Evolutionary conservation across 495 filamentous ascomycete genomes (phyloP).

Genomic region (Penicillium daleae): DNA sequence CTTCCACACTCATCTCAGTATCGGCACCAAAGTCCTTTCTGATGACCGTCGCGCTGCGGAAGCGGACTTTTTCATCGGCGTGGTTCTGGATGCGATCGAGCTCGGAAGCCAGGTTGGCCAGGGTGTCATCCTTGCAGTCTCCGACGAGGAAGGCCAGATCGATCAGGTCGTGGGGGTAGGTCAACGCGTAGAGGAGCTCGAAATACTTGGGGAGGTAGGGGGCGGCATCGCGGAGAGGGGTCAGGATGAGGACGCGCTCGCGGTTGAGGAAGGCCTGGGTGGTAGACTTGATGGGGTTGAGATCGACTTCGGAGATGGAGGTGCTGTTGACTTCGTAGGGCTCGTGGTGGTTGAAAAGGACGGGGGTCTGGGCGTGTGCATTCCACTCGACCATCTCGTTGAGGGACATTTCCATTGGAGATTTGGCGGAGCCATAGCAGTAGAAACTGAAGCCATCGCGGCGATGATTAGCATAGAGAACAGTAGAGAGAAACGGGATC

Average conservation of each 20-base stretch:
- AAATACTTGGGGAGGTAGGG: slow-evolving; percentile 85
- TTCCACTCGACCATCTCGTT: slow-evolving; percentile 92
- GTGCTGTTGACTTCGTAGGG: slow-evolving; percentile 80
- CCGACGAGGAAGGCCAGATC: slow-evolving; percentile 94
- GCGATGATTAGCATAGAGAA: slow-evolving; percentile 9
- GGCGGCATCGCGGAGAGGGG: slow-evolving; percentile 88
- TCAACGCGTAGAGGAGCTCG: slow-evolving; percentile 84
- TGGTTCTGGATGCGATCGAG: slow-evolving; percentile 86
- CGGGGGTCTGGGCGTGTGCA: slow-evolving; percentile 83
- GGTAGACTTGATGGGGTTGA: slow-evolving; percentile 86
- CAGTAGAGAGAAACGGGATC: neutral
- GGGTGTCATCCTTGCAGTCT: slow-evolving; percentile 87
- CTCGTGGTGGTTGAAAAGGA: slow-evolving; percentile 93
- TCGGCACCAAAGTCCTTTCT: slow-evolving; percentile 86
- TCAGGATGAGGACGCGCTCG: slow-evolving; percentile 93
- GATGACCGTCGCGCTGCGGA: slow-evolving; percentile 80
- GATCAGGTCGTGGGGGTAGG: slow-evolving; percentile 94
- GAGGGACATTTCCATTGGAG: slow-evolving; percentile 89
- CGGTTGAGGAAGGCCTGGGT: slow-evolving; percentile 73
- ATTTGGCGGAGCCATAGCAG: slow-evolving; percentile 91
- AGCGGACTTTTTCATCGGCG: slow-evolving; percentile 71
- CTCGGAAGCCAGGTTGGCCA: slow-evolving; percentile 78
- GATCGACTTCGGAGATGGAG: slow-evolving; percentile 76
- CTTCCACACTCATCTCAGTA: slow-evolving; percentile 71
- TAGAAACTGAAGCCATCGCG: slow-evolving; percentile 70